phyloP scores from a whole-genome alignment of 2,329 filamentous ascomycete genomes.

The Trichoderma harzianum region DNA sequence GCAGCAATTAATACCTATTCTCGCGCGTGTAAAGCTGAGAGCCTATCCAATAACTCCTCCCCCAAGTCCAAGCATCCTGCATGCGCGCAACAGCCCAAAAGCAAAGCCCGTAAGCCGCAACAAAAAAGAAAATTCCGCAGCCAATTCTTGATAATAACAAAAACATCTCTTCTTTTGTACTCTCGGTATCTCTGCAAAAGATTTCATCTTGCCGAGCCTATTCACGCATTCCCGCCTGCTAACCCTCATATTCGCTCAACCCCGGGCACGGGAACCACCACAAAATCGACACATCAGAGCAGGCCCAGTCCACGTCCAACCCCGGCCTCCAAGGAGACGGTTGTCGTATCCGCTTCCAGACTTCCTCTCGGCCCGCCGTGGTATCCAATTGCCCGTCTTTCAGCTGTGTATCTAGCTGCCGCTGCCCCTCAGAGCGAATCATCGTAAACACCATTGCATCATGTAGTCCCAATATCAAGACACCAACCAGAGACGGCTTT shows the following conservation, averaged over 20 bases:
- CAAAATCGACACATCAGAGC: neutral
- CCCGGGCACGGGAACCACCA: neutral
- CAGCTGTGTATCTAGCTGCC: neutral
- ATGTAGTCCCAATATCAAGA: constrained; percentile 18
- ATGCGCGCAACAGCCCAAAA: neutral
- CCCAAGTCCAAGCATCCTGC: neutral
- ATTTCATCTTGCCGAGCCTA: neutral
- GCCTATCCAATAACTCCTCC: constrained; percentile 10
- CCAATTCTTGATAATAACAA: neutral
- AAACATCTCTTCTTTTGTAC: constrained; percentile 7
- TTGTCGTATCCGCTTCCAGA: neutral
- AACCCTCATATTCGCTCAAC: neutral
- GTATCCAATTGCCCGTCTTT: constrained; percentile 12
- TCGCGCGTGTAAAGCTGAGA: neutral
- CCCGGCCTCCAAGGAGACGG: neutral
- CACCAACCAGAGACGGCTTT: constrained; percentile 4
- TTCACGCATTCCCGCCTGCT: neutral
- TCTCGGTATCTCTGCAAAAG: neutral
- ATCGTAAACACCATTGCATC: constrained; percentile 20
- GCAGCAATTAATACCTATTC: constrained; percentile 13
- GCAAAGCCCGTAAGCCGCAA: neutral
- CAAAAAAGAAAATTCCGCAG: neutral
- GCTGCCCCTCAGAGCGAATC: constrained; percentile 5
- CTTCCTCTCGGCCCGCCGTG: neutral
- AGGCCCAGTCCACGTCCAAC: neutral